These are phyloP conservation scores for Geosmithia morbida DNA, from an alignment of 2,329 filamentous ascomycete genomes.

Conservation along the genomic window DNA sequence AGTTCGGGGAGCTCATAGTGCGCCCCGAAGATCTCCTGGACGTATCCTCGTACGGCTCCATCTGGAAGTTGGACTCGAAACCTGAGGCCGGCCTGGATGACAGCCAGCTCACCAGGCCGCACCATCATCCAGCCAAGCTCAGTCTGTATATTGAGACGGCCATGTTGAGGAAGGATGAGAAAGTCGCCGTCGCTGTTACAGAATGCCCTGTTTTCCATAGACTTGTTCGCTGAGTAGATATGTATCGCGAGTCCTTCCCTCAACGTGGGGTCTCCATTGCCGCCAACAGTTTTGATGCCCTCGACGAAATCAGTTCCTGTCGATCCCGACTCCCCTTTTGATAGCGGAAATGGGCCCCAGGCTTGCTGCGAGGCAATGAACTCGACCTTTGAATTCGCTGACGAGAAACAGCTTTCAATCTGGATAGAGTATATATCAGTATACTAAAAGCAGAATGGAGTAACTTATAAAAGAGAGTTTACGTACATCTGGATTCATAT, in stretches of 20 bases:
- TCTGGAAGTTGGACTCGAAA: slow-evolving; percentile 44
- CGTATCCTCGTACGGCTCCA: slow-evolving; percentile 49
- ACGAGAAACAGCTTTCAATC: slow-evolving; percentile 23
- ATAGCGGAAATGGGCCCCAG: slow-evolving; percentile 28
- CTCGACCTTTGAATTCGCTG: slow-evolving; percentile 28
- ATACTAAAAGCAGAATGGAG: neutral
- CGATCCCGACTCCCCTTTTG: slow-evolving; percentile 24
- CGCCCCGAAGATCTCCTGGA: slow-evolving; percentile 52
- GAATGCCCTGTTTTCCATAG: slow-evolving; percentile 57
- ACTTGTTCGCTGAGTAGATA: slow-evolving; percentile 53
- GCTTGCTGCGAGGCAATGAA: slow-evolving; percentile 28
- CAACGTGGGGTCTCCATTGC: slow-evolving; percentile 55
- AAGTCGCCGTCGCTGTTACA: slow-evolving; percentile 58
- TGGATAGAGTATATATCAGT: slow-evolving; percentile 8
- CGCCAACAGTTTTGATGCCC: slow-evolving; percentile 46
- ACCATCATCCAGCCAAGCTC: slow-evolving; percentile 48
- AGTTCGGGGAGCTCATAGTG: slow-evolving; percentile 53
- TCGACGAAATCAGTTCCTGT: slow-evolving; percentile 18
- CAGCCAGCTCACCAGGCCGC: slow-evolving; percentile 48
- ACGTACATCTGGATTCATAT: neutral
- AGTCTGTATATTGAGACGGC: slow-evolving; percentile 48
- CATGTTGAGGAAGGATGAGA: slow-evolving; percentile 51
- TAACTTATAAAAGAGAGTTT: neutral
- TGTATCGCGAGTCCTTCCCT: slow-evolving; percentile 56
- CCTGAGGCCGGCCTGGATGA: slow-evolving; percentile 46